A percentile compares a stretch with the other conserved stretches of the same genome.
These are phyloP conservation scores for Acanthamoeba healyi DNA, from an alignment of 208 protist genomes.

Conservation along the genomic window DNA sequence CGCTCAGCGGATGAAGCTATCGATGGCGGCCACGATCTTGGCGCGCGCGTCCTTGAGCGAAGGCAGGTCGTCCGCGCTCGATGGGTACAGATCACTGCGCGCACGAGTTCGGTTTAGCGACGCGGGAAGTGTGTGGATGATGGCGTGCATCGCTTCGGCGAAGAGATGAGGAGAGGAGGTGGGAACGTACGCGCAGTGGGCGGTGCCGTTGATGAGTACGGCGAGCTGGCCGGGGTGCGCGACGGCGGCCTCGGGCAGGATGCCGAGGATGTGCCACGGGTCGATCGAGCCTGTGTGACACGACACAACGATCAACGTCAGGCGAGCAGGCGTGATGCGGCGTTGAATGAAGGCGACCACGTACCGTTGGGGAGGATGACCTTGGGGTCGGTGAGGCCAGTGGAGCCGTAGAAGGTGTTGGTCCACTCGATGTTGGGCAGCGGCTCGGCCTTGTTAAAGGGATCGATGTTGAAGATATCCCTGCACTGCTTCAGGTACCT, in stretches of 20 bases:
- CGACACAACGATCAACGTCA: background rate
- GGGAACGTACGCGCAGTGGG: conserved; percentile 7
- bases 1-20: background rate
- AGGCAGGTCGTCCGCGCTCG: background rate
- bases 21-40: conserved; percentile 13
- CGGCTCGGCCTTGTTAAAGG: background rate
- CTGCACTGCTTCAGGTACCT: conserved; percentile 41
- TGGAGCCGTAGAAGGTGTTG: conserved; percentile 55
- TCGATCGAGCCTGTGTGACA: background rate
- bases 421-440: conserved; percentile 39
- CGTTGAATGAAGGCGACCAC: no score
- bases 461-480: conserved; percentile 32
- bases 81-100: conserved; percentile 29
- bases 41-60: conserved; percentile 11
- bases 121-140: no score
- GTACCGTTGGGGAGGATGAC: conserved; percentile 27
- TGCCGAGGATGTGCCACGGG: conserved; percentile 38
- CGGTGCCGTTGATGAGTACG: conserved; percentile 49
- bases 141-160: no score
- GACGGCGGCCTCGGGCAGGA: background rate
- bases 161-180: background rate
- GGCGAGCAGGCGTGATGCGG: no score
- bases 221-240: background rate
- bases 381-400: background rate
- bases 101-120: no score